phyloP scores from a whole-genome alignment of 768 basidiomycete species.

The Terana coerulea region DNA sequence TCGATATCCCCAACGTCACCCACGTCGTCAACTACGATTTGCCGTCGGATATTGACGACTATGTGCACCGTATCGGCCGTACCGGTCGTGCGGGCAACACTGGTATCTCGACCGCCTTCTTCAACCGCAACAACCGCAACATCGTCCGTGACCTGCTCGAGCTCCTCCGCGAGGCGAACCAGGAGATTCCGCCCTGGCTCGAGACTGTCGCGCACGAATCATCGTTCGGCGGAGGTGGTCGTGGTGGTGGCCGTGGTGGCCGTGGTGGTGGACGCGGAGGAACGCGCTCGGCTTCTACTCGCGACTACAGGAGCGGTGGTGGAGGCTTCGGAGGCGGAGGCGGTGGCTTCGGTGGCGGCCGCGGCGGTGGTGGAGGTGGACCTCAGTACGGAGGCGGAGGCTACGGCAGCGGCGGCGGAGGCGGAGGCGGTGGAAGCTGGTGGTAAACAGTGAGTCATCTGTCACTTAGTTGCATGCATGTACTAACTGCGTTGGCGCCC shows the following conservation, averaged over 20 bases:
- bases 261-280: constrained; percentile 58
- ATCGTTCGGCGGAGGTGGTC: constrained; percentile 58
- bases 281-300: constrained; percentile 26
- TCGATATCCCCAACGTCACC: constrained; percentile 98
- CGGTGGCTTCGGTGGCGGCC: constrained; percentile 30
- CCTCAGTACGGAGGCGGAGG: constrained; percentile 30
- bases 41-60: constrained; percentile 97
- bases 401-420: constrained; percentile 26
- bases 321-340: constrained; percentile 34
- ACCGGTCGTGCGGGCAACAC: constrained; percentile 99
- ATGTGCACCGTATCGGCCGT: constrained; percentile 97
- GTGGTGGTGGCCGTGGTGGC: constrained; percentile 50
- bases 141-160: constrained; percentile 92
- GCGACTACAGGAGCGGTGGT: constrained; percentile 38
- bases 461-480: not conserved
- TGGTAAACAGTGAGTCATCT: constrained; percentile 39
- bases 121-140: constrained; percentile 89
- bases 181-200: constrained; percentile 90
- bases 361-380: constrained; percentile 24
- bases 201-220: constrained; percentile 82
- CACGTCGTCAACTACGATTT: constrained; percentile 99
- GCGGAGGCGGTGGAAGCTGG: constrained; percentile 34
- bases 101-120: constrained; percentile 93
- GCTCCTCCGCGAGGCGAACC: constrained; percentile 92
- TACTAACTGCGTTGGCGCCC: not conserved